A percentile compares a stretch with the other conserved stretches of the same genome.
These are phyloP conservation scores for Brassica incana DNA, from an alignment of 345 rosid species.

Conservation along the genomic window DNA sequence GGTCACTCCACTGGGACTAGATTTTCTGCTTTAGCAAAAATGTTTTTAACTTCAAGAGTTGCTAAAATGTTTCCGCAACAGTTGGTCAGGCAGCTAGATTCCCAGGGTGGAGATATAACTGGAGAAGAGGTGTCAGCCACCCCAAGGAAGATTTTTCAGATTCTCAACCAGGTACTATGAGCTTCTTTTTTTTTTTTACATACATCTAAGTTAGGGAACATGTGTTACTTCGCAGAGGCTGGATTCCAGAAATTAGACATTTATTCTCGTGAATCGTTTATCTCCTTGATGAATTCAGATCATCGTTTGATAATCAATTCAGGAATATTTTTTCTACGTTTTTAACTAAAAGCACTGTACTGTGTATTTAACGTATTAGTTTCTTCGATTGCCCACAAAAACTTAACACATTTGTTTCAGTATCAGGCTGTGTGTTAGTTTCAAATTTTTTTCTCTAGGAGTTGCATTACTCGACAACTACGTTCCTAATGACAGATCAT, in stretches of 20 bases:
- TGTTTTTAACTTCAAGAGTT: constrained; percentile 7
- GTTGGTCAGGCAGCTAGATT: constrained; percentile 73
- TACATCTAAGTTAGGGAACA: not conserved
- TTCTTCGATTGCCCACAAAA: not conserved
- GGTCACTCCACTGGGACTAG: not conserved
- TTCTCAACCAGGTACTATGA: constrained; percentile 66
- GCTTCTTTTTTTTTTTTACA: not conserved
- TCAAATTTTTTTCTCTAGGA: not conserved
- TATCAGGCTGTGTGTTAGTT: not conserved
- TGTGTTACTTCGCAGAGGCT: constrained; percentile 9
- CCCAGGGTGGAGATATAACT: constrained; percentile 64
- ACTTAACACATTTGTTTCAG: not conserved
- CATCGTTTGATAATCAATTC: not conserved
- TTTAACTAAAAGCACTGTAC: not conserved
- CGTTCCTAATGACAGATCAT: not conserved
- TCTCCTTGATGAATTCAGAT: not conserved
- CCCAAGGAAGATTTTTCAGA: constrained; percentile 70
- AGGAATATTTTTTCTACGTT: not conserved
- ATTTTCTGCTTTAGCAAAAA: constrained; percentile 7
- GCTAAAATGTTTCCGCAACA: constrained; percentile 40
- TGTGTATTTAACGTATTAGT: constrained; percentile 1
- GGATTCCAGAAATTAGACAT: not conserved
- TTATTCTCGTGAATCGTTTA: constrained; percentile 1
- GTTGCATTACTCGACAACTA: not conserved
- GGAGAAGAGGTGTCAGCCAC: constrained; percentile 64